Percentiles rank a stretch among this genome's conserved stretches.
phyloP scores from a whole-genome alignment of 2,329 filamentous ascomycete genomes.

The Bipolaris cookei region DNA sequence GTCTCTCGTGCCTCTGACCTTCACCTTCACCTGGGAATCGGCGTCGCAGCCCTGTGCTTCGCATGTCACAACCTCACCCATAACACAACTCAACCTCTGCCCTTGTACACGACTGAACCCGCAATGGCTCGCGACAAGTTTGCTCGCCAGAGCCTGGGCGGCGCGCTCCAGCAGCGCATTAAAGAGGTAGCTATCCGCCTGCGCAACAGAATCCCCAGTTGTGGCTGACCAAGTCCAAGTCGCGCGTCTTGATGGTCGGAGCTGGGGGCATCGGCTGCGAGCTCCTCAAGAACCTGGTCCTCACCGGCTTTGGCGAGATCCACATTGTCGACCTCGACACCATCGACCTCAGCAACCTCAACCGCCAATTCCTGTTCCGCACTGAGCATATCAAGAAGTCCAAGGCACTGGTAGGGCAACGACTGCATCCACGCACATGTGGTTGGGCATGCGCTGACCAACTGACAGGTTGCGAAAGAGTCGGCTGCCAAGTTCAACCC shows the following conservation, averaged over 20 bases:
- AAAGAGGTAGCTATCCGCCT: slow-evolving; percentile 64
- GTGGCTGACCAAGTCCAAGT: slow-evolving; percentile 59
- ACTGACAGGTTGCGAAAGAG: slow-evolving; percentile 81
- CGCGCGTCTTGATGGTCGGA: slow-evolving; percentile 89
- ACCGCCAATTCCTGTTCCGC: slow-evolving; percentile 95
- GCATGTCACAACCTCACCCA: slow-evolving; percentile 26
- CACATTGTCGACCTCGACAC: slow-evolving; percentile 97
- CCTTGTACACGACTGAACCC: slow-evolving; percentile 13
- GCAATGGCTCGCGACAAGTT: slow-evolving; percentile 58
- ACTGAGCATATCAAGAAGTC: slow-evolving; percentile 98
- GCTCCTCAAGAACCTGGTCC: slow-evolving; percentile 92
- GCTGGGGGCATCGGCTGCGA: slow-evolving; percentile 98
- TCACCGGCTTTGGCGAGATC: slow-evolving; percentile 89
- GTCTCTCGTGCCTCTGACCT: slow-evolving; percentile 24
- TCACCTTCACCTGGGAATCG: slow-evolving; percentile 15
- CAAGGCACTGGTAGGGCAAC: slow-evolving; percentile 75
- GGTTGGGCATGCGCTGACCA: slow-evolving; percentile 26
- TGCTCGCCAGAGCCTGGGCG: slow-evolving; percentile 66
- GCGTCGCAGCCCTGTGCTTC: slow-evolving; percentile 15
- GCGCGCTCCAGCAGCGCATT: slow-evolving; percentile 65
- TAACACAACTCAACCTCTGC: slow-evolving; percentile 14
- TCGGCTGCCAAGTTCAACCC: slow-evolving; percentile 91
- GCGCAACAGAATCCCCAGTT: background rate
- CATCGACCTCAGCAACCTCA: slow-evolving; percentile 96
- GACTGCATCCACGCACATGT: background rate